Conservation (phyloP, 129 eudicot genomes). For the Helianthus tuberosus region DNA sequence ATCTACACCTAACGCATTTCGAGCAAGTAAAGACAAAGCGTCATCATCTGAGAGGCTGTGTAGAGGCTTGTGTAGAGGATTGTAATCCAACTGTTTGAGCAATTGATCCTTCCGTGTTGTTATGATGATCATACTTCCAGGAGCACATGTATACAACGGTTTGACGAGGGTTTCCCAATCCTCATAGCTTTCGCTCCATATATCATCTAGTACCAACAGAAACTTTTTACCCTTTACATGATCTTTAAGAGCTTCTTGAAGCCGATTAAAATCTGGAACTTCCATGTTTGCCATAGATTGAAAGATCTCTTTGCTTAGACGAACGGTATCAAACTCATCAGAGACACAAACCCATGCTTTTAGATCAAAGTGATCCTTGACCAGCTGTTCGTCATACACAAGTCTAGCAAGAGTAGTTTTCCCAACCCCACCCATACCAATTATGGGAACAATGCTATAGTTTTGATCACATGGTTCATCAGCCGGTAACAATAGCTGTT, state of each 20-base stretch:
- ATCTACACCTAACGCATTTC: not conserved
- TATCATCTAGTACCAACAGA: not conserved
- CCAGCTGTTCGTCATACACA: too few species aligned
- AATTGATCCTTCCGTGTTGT: not conserved
- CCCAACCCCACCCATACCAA: too few species aligned
- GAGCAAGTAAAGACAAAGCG: not conserved
- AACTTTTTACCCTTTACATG: not conserved
- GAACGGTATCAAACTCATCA: too few species aligned
- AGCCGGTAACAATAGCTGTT: too few species aligned
- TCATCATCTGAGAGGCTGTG: not conserved
- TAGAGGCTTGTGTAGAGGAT: not conserved
- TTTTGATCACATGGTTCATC: too few species aligned
- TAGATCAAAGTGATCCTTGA: too few species aligned
- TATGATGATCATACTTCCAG: not conserved
- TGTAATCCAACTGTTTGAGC: not conserved
- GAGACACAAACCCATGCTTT: too few species aligned
- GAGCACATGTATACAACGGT: not conserved
- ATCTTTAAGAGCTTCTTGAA: not conserved
- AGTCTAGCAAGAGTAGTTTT: too few species aligned
- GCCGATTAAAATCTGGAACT: too few species aligned
- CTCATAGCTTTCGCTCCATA: slow-evolving; percentile 2
- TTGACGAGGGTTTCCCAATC: not conserved
- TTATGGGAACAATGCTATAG: too few species aligned
- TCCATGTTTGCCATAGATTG: too few species aligned
- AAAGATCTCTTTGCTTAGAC: too few species aligned